These are phyloP conservation scores for Chrysophaeum taylorii DNA, from an alignment of 352 stramenopile species.

Conservation along the genomic window DNA sequence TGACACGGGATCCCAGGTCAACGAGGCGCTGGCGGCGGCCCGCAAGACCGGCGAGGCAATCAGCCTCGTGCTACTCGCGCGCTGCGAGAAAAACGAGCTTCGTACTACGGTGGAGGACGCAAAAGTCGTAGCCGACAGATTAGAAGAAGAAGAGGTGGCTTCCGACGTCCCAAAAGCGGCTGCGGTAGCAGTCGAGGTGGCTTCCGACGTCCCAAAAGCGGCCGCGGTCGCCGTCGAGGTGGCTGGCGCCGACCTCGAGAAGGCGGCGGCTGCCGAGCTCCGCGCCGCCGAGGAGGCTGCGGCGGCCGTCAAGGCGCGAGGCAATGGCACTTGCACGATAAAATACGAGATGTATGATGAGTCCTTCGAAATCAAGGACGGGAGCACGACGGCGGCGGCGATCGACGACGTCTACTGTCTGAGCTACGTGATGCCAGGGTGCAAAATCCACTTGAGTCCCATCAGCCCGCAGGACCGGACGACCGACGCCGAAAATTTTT, in stretches of 20 bases:
- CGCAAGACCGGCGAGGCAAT: conserved; percentile 19
- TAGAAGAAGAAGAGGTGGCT: neutral
- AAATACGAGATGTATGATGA: conserved; percentile 75
- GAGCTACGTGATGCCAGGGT: conserved; percentile 73
- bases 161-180: neutral
- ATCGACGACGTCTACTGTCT: conserved; percentile 72
- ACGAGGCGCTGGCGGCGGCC: conserved; percentile 15
- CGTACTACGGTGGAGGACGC: neutral
- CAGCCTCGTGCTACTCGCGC: conserved; percentile 11
- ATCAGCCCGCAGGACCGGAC: conserved; percentile 33
- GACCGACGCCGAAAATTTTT: neutral
- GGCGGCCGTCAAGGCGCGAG: neutral
- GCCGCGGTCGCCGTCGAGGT: neutral
- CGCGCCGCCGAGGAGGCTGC: neutral
- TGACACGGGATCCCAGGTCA: conserved; percentile 9
- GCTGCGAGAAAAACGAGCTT: no score
- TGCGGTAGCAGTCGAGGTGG: neutral
- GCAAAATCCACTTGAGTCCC: conserved; percentile 53
- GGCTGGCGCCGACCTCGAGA: neutral
- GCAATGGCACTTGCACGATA: conserved; percentile 56
- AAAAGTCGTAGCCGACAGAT: neutral
- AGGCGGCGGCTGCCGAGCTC: neutral
- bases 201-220: neutral
- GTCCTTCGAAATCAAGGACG: conserved; percentile 58
- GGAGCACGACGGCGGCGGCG: conserved; percentile 53